These are phyloP conservation scores for Tuber calosporum DNA, from an alignment of 495 filamentous ascomycete species.

Conservation along the genomic window DNA sequence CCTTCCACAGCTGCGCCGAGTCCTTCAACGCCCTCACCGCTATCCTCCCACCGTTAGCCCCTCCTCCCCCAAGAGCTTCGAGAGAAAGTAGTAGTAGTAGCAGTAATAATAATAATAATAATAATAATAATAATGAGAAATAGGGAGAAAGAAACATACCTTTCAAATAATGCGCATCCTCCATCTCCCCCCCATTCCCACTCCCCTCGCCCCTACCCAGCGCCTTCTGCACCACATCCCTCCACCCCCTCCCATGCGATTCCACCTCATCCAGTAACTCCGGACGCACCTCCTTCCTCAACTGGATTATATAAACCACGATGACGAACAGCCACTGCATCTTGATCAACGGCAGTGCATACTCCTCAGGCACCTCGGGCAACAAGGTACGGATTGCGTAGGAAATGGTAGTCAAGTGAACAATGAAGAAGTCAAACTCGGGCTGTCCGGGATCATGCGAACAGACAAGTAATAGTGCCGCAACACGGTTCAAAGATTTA, in stretches of 20 bases:
- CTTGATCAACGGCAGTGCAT: conserved; percentile 62
- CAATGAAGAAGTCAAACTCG: conserved; percentile 75
- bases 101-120: neutral
- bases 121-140: neutral
- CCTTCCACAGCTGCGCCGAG: conserved; percentile 72
- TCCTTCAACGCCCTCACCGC: conserved; percentile 67
- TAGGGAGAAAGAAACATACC: conserved; percentile 11
- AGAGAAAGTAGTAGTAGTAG: neutral
- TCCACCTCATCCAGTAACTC: conserved; percentile 57
- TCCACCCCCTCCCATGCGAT: conserved; percentile 61
- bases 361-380: conserved; percentile 65
- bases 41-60: conserved; percentile 13
- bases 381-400: conserved; percentile 82
- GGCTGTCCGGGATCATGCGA: conserved; percentile 55
- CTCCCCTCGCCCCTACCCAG: conserved; percentile 20
- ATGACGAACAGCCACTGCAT: conserved; percentile 86
- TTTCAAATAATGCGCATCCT: conserved; percentile 34
- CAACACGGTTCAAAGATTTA: conserved; percentile 12
- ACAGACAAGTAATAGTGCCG: conserved; percentile 52
- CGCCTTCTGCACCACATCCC: conserved; percentile 51
- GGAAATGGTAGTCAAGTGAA: conserved; percentile 71
- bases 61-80: neutral
- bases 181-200: conserved; percentile 10
- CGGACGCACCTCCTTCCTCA: conserved; percentile 62
- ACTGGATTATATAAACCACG: conserved; percentile 65